phyloP scores from a whole-genome alignment of 306 rosid species.

The Psophocarpus tetragonolobus region DNA sequence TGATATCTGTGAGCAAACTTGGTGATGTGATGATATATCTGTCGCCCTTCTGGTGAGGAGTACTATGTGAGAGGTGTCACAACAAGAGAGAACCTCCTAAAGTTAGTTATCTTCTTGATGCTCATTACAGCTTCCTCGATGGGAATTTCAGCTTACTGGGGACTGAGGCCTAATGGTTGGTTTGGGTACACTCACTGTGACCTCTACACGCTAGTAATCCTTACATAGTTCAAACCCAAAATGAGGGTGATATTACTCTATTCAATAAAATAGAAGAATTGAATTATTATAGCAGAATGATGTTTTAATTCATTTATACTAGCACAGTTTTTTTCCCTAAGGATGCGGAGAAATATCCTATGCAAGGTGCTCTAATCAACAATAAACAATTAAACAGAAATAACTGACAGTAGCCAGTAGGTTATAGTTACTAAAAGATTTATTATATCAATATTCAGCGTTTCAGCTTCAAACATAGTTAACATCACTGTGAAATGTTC shows the following conservation, averaged over 20 bases:
- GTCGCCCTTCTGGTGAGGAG: constrained; percentile 69
- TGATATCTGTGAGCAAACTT: constrained; percentile 77
- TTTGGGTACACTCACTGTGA: constrained; percentile 47
- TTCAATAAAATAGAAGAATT: not conserved
- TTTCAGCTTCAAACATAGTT: not conserved
- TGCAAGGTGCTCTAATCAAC: not conserved
- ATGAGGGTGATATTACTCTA: not conserved
- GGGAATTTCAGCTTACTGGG: constrained; percentile 73
- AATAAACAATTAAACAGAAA: not conserved
- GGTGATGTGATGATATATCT: constrained; percentile 71
- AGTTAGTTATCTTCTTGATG: constrained; percentile 53
- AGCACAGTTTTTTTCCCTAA: not conserved
- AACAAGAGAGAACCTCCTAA: constrained; percentile 40
- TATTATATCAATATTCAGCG: not conserved
- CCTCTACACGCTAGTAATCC: not conserved
- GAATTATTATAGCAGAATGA: not conserved
- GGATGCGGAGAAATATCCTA: not conserved
- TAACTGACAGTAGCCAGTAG: not conserved
- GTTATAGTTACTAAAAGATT: not conserved
- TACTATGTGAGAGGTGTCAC: constrained; percentile 69
- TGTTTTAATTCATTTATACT: not conserved
- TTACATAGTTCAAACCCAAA: not conserved
- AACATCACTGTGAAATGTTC: not conserved
- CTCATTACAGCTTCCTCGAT: constrained; percentile 65
- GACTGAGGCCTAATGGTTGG: constrained; percentile 60